phyloP scores from a whole-genome alignment of 2,329 filamentous ascomycete species.

The Aspergillus sergii region DNA sequence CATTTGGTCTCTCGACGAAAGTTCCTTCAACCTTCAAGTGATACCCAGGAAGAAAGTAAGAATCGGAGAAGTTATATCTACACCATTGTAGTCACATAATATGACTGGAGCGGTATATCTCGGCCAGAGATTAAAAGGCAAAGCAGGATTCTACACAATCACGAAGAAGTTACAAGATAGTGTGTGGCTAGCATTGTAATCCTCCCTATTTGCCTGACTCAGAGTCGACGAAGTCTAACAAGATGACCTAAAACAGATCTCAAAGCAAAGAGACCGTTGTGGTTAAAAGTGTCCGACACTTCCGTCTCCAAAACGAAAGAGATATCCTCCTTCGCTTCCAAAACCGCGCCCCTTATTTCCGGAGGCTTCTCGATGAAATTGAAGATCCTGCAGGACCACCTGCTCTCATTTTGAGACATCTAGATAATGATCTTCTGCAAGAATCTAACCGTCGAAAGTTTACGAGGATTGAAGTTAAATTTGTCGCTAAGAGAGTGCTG shows the following conservation, averaged over 20 bases:
- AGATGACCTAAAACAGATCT: constrained; percentile 1
- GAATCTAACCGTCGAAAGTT: constrained; percentile 21
- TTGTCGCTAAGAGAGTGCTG: too few relatives aligned
- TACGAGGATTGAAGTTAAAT: not conserved
- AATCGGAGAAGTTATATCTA: too few relatives aligned
- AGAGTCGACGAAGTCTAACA: too few relatives aligned
- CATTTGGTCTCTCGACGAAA: too few relatives aligned
- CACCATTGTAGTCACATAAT: too few relatives aligned
- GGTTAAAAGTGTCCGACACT: constrained; percentile 22
- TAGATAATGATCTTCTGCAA: constrained; percentile 26
- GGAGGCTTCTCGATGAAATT: constrained; percentile 28
- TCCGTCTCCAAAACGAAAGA: constrained; percentile 28
- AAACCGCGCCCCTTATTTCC: constrained; percentile 18
- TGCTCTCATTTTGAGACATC: constrained; percentile 26
- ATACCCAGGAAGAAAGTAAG: too few relatives aligned
- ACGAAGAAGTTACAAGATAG: constrained; percentile 19
- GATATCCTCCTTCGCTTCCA: constrained; percentile 30
- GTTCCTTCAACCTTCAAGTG: too few relatives aligned
- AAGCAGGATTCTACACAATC: constrained; percentile 15
- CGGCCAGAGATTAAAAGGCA: constrained; percentile 8
- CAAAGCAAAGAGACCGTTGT: constrained; percentile 20
- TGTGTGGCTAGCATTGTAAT: constrained; percentile 23
- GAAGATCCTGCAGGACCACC: constrained; percentile 17
- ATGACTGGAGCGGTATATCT: too few relatives aligned
- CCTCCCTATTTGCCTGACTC: too few relatives aligned